Evolutionary conservation across 768 basidiomycete genomes (phyloP).

Genomic region (Lactarius deliciosus): DNA sequence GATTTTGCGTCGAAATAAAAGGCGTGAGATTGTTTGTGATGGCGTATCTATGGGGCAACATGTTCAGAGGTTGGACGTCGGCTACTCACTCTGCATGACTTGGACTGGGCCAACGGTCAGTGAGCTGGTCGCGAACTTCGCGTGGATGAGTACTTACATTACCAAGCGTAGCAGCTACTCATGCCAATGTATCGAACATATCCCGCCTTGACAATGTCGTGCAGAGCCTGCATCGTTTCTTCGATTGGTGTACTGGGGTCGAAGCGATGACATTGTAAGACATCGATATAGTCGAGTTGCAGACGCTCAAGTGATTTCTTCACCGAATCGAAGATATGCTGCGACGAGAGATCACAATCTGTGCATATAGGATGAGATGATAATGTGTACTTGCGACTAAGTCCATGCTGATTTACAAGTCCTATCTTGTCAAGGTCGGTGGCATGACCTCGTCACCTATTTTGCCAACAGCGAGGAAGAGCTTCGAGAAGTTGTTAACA

Average conservation of each 20-base stretch:
- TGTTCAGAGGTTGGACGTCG: too few species aligned
- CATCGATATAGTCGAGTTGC: conserved; percentile 73
- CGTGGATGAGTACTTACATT: too few species aligned
- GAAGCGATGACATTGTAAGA: conserved; percentile 55
- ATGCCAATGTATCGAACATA: conserved; percentile 36
- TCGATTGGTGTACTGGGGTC: conserved; percentile 38
- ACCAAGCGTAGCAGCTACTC: too few species aligned
- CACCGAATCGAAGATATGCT: conserved; percentile 74
- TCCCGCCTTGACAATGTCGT: conserved; percentile 42
- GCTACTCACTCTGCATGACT: too few species aligned
- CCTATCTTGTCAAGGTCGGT: conserved; percentile 33
- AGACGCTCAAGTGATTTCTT: conserved; percentile 62
- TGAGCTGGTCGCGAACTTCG: too few species aligned
- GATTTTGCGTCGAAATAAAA: too few species aligned
- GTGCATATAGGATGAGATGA: background rate
- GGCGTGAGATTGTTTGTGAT: too few species aligned
- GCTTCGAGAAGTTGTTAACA: background rate
- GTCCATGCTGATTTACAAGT: conserved; percentile 40
- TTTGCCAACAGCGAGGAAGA: background rate
- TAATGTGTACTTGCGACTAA: conserved; percentile 38
- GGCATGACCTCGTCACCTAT: background rate
- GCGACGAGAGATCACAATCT: background rate
- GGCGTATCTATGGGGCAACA: too few species aligned
- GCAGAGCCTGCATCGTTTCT: conserved; percentile 38
- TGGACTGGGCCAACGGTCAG: too few species aligned